Evolutionary conservation across 116 monocot species (phyloP).

Genomic region (Cymodocea nodosa): DNA sequence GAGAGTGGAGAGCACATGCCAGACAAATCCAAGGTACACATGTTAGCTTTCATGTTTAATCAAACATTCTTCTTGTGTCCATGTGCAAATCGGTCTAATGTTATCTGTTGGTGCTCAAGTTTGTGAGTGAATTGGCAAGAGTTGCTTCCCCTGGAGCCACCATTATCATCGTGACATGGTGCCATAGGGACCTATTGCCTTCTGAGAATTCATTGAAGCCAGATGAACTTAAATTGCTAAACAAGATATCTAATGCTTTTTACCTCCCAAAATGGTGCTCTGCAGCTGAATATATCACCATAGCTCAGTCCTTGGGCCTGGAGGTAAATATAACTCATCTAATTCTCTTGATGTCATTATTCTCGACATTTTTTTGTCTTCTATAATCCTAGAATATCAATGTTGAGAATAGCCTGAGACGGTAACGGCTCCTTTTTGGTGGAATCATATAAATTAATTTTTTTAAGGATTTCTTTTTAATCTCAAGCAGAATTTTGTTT

Average conservation of each 20-base stretch:
- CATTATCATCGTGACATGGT: conserved; percentile 38
- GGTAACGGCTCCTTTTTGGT: too few species aligned
- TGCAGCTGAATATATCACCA: conserved; percentile 58
- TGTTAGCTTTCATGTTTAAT: background rate
- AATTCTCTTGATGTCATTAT: background rate
- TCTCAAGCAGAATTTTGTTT: too few species aligned
- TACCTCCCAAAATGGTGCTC: conserved; percentile 89
- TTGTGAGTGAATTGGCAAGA: conserved; percentile 49
- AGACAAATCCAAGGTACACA: conserved; percentile 16
- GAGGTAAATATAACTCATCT: conserved; percentile 3
- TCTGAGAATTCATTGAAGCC: conserved; percentile 43
- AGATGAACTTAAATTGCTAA: conserved; percentile 53
- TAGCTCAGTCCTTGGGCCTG: conserved; percentile 52
- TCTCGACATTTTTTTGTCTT: background rate
- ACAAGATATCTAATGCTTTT: conserved; percentile 60
- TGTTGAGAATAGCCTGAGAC: too few species aligned
- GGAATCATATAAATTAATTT: too few species aligned
- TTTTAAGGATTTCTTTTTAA: too few species aligned
- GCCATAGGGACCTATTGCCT: conserved; percentile 68
- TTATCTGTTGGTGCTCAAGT: conserved; percentile 2
- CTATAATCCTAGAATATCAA: too few species aligned
- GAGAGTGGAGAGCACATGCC: conserved; percentile 34
- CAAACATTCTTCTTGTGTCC: background rate
- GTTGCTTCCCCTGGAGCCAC: conserved; percentile 30
- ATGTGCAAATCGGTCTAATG: background rate